Conservation (phyloP, 345 rosid genomes). For the Eucalyptus camaldulensis region DNA sequence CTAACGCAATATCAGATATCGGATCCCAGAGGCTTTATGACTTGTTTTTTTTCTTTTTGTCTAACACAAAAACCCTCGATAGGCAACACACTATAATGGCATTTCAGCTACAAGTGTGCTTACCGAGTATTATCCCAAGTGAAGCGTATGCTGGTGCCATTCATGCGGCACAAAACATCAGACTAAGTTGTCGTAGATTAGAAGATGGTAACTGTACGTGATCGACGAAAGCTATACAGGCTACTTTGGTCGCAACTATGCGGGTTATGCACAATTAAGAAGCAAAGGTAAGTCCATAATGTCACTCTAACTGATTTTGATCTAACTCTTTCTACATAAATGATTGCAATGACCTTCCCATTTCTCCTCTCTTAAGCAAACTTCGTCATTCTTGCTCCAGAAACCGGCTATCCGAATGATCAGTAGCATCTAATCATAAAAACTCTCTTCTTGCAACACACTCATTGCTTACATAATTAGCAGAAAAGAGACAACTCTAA, state of each 20-base stretch:
- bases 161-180: neutral
- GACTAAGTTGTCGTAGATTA: neutral
- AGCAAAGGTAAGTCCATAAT: neutral
- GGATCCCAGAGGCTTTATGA: neutral
- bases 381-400: neutral
- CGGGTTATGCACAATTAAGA: neutral
- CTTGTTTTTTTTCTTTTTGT: neutral
- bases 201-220: neutral
- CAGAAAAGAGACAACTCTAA: neutral
- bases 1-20: neutral
- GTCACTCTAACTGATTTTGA: neutral
- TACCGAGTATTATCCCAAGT: neutral
- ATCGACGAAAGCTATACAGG: neutral
- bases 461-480: neutral
- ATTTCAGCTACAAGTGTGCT: neutral
- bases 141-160: neutral
- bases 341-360: neutral
- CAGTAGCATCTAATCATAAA: neutral
- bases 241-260: neutral
- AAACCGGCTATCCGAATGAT: neutral
- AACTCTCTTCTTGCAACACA: neutral
- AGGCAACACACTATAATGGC: neutral
- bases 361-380: neutral
- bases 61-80: neutral
- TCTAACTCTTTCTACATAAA: neutral